Base-by-base conservation (phyloP, 352 stramenopile species). In the Lagenidium giganteum region DNA sequence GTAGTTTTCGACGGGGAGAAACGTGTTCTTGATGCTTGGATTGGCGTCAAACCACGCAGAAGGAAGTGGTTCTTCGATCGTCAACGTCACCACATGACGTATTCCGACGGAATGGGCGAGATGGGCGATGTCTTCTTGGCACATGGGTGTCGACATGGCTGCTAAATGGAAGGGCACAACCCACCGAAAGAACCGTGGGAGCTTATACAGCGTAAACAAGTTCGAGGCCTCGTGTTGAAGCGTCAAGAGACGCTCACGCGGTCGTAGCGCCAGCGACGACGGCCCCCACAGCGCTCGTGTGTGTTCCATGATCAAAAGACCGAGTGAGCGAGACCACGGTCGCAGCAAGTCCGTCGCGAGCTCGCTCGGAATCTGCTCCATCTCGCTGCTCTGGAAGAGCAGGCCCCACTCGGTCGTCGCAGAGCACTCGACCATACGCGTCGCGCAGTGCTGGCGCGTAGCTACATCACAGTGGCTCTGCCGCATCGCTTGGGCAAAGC, bases 1-100 rank as follows among this genome's bases (percentile, higher is more conserved):
- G 47, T 83, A 87, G 38, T 87, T 87, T n/a, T 28, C 40, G 12
- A 83, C 64, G 2, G 69, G 56, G 0, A 87, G 34, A 12, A 81
- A 71, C 11, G 64, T 79, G 53, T 64, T 58, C 12, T 33, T 14
- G 32, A 64, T 55, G 3, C 37, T 56, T 23, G 55, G 48, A 26
- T 56, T 50, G 16, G 52, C 47, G 13, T 27, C 17, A 37, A 64
- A 55, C 55, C 55, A 64, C 16, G 54, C 48, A 3, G 17, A 14
- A 4, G 55, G 48, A 6, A 64, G 29, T 31, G 43, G 55, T 25
- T 64, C 21, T 28, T 64, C 55, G 18, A 52, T 37, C 9, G 55
- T 64, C 28, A 64, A 41, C 11, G 55, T 64, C 22, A 59, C 49
- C 14, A 64, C 32, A 12, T 56, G 43, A 5, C 34, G 43, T 22